phyloP scores from a whole-genome alignment of 2,329 filamentous ascomycete species.

The Alternaria gaisen region DNA sequence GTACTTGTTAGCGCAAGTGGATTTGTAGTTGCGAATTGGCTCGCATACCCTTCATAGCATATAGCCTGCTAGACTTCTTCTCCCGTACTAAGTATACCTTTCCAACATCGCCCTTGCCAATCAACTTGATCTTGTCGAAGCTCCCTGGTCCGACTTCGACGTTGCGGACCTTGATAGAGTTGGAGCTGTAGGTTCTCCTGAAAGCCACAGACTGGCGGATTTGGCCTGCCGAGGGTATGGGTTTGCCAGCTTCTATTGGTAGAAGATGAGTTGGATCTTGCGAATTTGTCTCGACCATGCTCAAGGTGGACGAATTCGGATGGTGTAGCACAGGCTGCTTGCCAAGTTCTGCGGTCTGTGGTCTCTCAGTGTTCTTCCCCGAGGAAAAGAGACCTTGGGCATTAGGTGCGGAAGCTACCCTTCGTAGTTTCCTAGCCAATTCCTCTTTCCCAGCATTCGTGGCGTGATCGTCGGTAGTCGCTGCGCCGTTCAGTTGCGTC shows the following conservation, averaged over 20 bases:
- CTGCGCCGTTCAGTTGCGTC: slow-evolving; percentile 72
- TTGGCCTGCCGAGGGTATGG: slow-evolving; percentile 73
- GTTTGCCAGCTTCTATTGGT: slow-evolving; percentile 51
- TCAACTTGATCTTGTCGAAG: slow-evolving; percentile 99
- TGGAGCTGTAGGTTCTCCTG: slow-evolving; percentile 95
- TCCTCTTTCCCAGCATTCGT: slow-evolving; percentile 90
- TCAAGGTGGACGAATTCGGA: slow-evolving; percentile 61
- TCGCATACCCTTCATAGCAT: slow-evolving; percentile 93
- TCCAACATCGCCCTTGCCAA: slow-evolving; percentile 97
- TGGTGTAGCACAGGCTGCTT: slow-evolving; percentile 78
- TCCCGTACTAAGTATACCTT: slow-evolving; percentile 98
- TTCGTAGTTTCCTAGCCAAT: slow-evolving; percentile 86
- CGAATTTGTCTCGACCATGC: slow-evolving; percentile 60
- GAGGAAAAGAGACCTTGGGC: slow-evolving; percentile 85
- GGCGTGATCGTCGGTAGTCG: slow-evolving; percentile 69
- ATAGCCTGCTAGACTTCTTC: slow-evolving; percentile 94
- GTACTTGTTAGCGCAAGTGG: slow-evolving; percentile 38
- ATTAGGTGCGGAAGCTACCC: slow-evolving; percentile 96
- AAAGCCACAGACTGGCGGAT: slow-evolving; percentile 76
- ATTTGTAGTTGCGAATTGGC: neutral
- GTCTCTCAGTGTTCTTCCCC: slow-evolving; percentile 64
- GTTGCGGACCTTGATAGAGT: slow-evolving; percentile 97
- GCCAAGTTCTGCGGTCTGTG: slow-evolving; percentile 83
- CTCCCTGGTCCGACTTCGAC: slow-evolving; percentile 95
- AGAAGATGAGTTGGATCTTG: slow-evolving; percentile 39